Evolutionary conservation across 1,284 basidiomycete species (phyloP).

Genomic region (Fomes fomentarius): DNA sequence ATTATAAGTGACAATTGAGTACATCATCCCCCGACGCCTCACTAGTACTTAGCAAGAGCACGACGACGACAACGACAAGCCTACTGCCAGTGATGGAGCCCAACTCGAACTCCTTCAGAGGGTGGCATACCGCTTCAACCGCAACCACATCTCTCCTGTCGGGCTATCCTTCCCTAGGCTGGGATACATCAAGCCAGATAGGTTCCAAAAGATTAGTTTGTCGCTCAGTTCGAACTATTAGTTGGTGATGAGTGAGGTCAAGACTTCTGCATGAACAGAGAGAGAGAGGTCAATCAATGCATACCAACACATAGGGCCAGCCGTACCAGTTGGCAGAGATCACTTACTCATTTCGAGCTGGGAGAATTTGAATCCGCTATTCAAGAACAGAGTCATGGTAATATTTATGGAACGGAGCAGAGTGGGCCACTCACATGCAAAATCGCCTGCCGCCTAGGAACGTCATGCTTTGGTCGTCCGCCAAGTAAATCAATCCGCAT

Average conservation of each 20-base stretch:
- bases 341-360: slow-evolving; percentile 29
- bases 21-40: too few relatives aligned
- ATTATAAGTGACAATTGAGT: too few relatives aligned
- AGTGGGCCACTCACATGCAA: not conserved
- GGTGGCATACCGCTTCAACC: not conserved
- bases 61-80: too few relatives aligned
- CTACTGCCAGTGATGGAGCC: too few relatives aligned
- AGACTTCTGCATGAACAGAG: not conserved
- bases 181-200: slow-evolving; percentile 16
- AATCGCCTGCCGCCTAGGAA: not conserved
- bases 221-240: not conserved
- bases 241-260: not conserved
- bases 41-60: too few relatives aligned
- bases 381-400: slow-evolving; percentile 13
- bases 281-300: too few relatives aligned
- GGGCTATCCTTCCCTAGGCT: slow-evolving; percentile 13
- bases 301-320: not conserved
- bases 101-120: too few relatives aligned
- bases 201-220: slow-evolving; percentile 20
- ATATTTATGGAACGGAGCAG: not conserved
- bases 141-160: slow-evolving; percentile 15
- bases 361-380: slow-evolving; percentile 26
- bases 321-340: not conserved
- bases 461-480: not conserved
- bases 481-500: not conserved